Evolutionary conservation across 2,329 filamentous ascomycete genomes (phyloP), one percentile per base, ranked within the genome.

Genomic region (Fusarium nanum): DNA sequence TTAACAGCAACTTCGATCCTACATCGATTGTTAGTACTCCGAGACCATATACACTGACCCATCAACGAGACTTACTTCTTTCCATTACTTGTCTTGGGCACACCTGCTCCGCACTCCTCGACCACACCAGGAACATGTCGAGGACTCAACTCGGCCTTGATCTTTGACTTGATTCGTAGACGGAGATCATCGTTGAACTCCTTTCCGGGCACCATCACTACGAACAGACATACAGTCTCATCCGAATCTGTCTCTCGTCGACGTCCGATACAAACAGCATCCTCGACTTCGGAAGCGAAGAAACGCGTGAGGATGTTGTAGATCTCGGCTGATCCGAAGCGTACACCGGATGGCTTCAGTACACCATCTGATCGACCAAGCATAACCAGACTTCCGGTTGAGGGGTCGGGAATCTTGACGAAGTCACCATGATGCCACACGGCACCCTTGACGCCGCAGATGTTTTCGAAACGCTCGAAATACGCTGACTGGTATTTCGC

Each of bases 391-490:
- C 94, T 93, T 14, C 93, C 90, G 0, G 93, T 96, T 18, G 82
- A 76, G 0, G 89, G 87, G 73, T 94, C 91, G 10, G 81, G 79
- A 37, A 90, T 86, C 42, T 85, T 84, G 34, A 98, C 88, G 77
- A 98, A 98, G 80, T 99, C 96, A 30, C 95, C 95, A 76, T 99
- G 95, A 77, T 97, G 94, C 96, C 96, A 98, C 16, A 93, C 85
- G 3, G 83, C 77, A 6, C 81, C 81, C 27, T 73, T 64, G 13
- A 64, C 76, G 14, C 77, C 81, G 64, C 80, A 82, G 12, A 81
- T 73, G 59, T 81, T 73, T 22, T 86, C 82, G 77, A 97, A 98
- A 9, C 90, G 88, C 67, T 96, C 92, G 75, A 99, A 99, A 80
- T 99, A 99, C 60, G 91, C 93, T 30, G 88, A 87, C 49, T 86